phyloP scores from a whole-genome alignment of 139 green algal genomes.

The Micractinium sp. region DNA sequence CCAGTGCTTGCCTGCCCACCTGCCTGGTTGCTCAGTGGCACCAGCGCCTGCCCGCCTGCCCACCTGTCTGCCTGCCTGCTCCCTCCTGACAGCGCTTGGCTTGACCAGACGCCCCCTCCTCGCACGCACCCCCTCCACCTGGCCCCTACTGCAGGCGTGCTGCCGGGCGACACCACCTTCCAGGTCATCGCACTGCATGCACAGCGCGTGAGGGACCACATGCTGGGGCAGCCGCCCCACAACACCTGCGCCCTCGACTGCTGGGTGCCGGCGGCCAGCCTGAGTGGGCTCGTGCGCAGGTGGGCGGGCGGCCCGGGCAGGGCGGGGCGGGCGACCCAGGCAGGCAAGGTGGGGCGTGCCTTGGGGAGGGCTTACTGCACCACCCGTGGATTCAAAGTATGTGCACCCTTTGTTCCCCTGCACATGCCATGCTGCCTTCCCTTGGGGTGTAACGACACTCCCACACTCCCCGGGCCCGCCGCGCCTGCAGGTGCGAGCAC shows the following conservation, averaged over 20 bases:
- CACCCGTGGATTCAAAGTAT: neutral
- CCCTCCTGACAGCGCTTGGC: too few relatives aligned
- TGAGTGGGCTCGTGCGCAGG: neutral
- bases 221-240: neutral
- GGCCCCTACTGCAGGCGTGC: neutral
- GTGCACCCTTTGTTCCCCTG: neutral
- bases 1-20: too few relatives aligned
- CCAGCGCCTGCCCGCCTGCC: too few relatives aligned
- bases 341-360: neutral
- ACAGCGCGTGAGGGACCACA: neutral
- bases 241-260: slow-evolving; percentile 25
- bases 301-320: neutral
- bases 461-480: neutral
- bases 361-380: neutral
- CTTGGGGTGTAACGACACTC: neutral
- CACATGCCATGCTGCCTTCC: neutral
- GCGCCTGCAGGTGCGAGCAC: slow-evolving; percentile 38
- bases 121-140: neutral
- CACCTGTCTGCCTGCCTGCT: too few relatives aligned
- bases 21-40: too few relatives aligned
- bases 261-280: slow-evolving; percentile 23
- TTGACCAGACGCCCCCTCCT: neutral
- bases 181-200: slow-evolving; percentile 23
- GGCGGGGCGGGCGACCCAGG: neutral
- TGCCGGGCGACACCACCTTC: slow-evolving; percentile 30